phyloP scores from a whole-genome alignment of 2,329 filamentous ascomycete genomes.

The Xylariaceae sp. region DNA sequence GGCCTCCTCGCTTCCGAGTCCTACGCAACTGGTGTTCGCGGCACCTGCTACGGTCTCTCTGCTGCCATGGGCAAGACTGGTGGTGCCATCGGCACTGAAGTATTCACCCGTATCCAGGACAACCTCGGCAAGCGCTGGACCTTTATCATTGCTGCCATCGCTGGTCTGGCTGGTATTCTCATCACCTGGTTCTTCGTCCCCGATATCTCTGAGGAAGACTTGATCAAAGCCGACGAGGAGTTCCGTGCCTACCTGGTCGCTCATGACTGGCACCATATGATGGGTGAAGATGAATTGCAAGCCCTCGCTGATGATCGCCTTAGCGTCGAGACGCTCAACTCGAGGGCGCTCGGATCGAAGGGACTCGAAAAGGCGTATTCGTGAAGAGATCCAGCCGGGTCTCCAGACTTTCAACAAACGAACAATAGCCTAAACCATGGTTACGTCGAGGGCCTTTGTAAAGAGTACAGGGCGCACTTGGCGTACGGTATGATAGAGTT shows the following conservation, averaged over 20 bases:
- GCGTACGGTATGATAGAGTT: too few species aligned
- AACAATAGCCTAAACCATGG: too few species aligned
- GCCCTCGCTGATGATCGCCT: constrained; percentile 1
- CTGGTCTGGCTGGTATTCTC: constrained; percentile 8
- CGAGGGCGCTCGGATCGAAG: too few species aligned
- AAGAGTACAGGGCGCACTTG: too few species aligned
- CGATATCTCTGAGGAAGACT: constrained; percentile 7
- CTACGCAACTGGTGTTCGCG: constrained; percentile 11
- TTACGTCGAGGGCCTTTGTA: too few species aligned
- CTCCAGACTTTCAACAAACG: too few species aligned
- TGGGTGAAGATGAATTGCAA: constrained; percentile 8
- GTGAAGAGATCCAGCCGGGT: too few species aligned
- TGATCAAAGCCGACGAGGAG: constrained; percentile 10
- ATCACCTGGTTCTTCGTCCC: constrained; percentile 14
- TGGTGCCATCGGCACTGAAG: constrained; percentile 10
- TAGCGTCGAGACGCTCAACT: not conserved
- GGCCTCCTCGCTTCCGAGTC: constrained; percentile 12
- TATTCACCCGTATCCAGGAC: constrained; percentile 11
- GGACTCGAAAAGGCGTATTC: too few species aligned
- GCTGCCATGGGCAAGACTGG: constrained; percentile 14
- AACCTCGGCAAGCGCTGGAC: constrained; percentile 14
- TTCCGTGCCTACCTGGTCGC: constrained; percentile 10
- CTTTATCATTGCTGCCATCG: constrained; percentile 14
- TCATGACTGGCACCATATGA: constrained; percentile 9
- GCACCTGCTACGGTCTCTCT: constrained; percentile 13